A percentile compares a stretch with the other conserved stretches of the same genome.
Evolutionary conservation across 2,329 filamentous ascomycete genomes (phyloP).

Genomic region (Pseudocercospora crystallina): DNA sequence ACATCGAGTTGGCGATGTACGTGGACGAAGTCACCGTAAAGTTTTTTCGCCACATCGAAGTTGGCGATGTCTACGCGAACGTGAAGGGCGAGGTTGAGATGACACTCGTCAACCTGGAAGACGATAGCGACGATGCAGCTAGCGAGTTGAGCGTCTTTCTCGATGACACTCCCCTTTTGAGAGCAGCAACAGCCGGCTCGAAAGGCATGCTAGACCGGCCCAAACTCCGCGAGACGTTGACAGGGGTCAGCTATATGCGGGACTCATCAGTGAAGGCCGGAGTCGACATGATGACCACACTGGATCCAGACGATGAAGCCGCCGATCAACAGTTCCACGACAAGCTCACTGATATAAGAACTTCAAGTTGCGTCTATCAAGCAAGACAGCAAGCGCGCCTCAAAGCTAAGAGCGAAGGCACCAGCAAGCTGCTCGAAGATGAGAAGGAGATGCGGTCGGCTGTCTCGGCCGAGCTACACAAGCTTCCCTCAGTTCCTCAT

Average conservation of each 20-base stretch:
- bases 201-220: conserved; percentile 23
- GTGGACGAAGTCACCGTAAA: conserved; percentile 50
- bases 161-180: conserved; percentile 47
- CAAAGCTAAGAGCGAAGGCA: conserved; percentile 31
- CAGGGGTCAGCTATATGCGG: conserved; percentile 40
- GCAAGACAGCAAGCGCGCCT: conserved; percentile 32
- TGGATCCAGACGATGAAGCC: conserved; percentile 47
- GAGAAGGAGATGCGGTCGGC: conserved; percentile 50
- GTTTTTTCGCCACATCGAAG: conserved; percentile 52
- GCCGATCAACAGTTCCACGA: conserved; percentile 46
- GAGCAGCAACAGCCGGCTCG: conserved; percentile 41
- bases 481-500: conserved; percentile 50
- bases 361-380: conserved; percentile 42
- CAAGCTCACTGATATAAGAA: conserved; percentile 42
- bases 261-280: conserved; percentile 38
- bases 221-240: conserved; percentile 37
- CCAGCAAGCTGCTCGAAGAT: conserved; percentile 38
- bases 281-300: conserved; percentile 41
- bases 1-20: conserved; percentile 55
- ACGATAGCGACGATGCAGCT: conserved; percentile 37
- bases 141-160: conserved; percentile 43
- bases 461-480: conserved; percentile 50
- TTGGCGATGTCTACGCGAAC: conserved; percentile 56
- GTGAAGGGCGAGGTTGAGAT: conserved; percentile 55
- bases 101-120: conserved; percentile 46